Conservation (phyloP, 2,329 filamentous ascomycete genomes). For the Hymenoscyphus repandus region DNA sequence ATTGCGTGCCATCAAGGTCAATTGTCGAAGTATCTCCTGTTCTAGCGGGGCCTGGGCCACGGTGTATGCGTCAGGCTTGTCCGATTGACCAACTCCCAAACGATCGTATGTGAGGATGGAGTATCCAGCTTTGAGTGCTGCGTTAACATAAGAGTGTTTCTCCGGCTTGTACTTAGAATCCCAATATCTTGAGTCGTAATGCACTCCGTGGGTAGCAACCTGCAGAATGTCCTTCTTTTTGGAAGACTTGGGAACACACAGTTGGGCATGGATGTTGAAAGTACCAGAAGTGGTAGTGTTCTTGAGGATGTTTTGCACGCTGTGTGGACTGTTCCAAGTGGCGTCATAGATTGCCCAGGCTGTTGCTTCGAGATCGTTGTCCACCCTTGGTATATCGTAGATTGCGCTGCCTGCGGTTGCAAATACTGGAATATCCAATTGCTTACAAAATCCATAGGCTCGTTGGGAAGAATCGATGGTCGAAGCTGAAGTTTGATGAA, state of each 20-base stretch:
- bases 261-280: slow-evolving; percentile 10
- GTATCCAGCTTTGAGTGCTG: slow-evolving; percentile 29
- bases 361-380: slow-evolving; percentile 8
- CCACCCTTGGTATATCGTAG: slow-evolving; percentile 7
- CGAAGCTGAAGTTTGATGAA: slow-evolving; percentile 5
- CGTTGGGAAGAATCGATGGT: slow-evolving; percentile 3
- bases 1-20: slow-evolving; percentile 14
- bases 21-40: slow-evolving; percentile 7
- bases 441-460: slow-evolving; percentile 4
- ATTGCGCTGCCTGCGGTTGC: slow-evolving; percentile 5
- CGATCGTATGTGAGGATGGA: slow-evolving; percentile 34
- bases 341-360: slow-evolving; percentile 9
- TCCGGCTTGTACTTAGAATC: slow-evolving; percentile 24
- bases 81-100: slow-evolving; percentile 32
- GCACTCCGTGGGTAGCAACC: slow-evolving; percentile 47
- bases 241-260: slow-evolving; percentile 10
- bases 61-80: slow-evolving; percentile 43
- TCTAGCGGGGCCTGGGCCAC: slow-evolving; percentile 28
- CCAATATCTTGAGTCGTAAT: slow-evolving; percentile 41
- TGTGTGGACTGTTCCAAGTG: slow-evolving; percentile 4
- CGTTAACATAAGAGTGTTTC: slow-evolving; percentile 33
- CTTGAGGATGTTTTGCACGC: slow-evolving; percentile 7
- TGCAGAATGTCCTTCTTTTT: slow-evolving; percentile 32
- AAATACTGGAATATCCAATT: slow-evolving; percentile 9
- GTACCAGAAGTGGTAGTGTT: slow-evolving; percentile 7